Evolutionary conservation across 306 rosid genomes (phyloP).

Genomic region (Fragaria nilgerrensis): DNA sequence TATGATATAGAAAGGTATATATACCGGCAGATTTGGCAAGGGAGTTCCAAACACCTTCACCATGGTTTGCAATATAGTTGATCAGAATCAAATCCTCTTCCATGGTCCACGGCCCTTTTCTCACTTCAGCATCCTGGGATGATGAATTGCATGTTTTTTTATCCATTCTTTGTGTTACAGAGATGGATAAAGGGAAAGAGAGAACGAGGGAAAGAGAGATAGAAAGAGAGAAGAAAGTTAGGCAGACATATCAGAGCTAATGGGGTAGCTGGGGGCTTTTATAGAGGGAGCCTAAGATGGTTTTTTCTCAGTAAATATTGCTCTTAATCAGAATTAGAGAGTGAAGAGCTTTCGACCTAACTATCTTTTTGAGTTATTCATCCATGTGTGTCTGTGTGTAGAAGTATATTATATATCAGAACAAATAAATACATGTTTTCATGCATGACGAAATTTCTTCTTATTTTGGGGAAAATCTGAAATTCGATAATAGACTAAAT

Average conservation of each 20-base stretch:
- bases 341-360: slow-evolving; percentile 37
- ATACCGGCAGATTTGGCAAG: slow-evolving; percentile 96
- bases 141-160: slow-evolving; percentile 46
- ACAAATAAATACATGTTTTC: neutral
- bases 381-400: neutral
- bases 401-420: neutral
- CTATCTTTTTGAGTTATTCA: slow-evolving; percentile 28
- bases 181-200: slow-evolving; percentile 18
- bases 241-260: slow-evolving; percentile 39
- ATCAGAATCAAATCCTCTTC: slow-evolving; percentile 93
- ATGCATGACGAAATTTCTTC: neutral
- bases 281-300: slow-evolving; percentile 42
- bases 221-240: slow-evolving; percentile 12
- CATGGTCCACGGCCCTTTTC: slow-evolving; percentile 99
- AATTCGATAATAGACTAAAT: neutral
- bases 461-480: neutral
- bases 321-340: slow-evolving; percentile 12
- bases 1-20: neutral
- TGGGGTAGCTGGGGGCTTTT: slow-evolving; percentile 56
- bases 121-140: slow-evolving; percentile 78
- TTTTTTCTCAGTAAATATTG: slow-evolving; percentile 26
- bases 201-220: slow-evolving; percentile 4
- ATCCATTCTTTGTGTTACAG: slow-evolving; percentile 48
- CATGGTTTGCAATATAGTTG: slow-evolving; percentile 91
- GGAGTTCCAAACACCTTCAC: slow-evolving; percentile 98